A percentile compares a stretch with the other conserved stretches of the same genome.
Evolutionary conservation across 2,329 filamentous ascomycete species (phyloP).

Genomic region (Elsinoe batatas): DNA sequence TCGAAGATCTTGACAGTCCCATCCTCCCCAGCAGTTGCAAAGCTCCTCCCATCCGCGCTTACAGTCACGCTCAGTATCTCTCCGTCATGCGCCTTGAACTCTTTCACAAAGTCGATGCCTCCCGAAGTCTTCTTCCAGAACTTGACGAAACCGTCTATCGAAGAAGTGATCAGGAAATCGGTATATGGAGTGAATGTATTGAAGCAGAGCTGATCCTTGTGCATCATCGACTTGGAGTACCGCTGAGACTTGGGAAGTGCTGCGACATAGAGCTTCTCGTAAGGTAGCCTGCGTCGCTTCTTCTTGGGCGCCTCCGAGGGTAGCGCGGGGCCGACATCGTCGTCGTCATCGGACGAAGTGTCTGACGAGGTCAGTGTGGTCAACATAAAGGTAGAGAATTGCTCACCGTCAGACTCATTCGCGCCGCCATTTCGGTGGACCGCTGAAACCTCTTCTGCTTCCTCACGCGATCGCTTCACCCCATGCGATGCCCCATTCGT

Average conservation of each 20-base stretch:
- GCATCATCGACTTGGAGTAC: slow-evolving; percentile 96
- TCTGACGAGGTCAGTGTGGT: slow-evolving; percentile 5
- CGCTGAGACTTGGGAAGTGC: slow-evolving; percentile 71
- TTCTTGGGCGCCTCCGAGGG: slow-evolving; percentile 75
- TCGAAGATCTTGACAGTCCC: slow-evolving; percentile 70
- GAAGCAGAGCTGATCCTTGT: slow-evolving; percentile 87
- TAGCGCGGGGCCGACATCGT: slow-evolving; percentile 88
- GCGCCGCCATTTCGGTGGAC: slow-evolving; percentile 8
- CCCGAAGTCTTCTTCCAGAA: slow-evolving; percentile 96
- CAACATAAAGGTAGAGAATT: too few relatives aligned
- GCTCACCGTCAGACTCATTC: slow-evolving; percentile 12
- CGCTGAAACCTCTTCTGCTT: slow-evolving; percentile 18
- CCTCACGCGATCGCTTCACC: slow-evolving; percentile 24
- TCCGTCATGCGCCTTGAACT: slow-evolving; percentile 82
- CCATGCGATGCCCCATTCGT: slow-evolving; percentile 18
- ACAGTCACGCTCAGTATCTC: slow-evolving; percentile 76
- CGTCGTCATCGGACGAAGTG: slow-evolving; percentile 55
- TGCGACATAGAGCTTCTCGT: slow-evolving; percentile 90
- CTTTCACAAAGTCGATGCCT: slow-evolving; percentile 95
- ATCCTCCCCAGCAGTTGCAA: slow-evolving; percentile 76
- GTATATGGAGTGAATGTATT: slow-evolving; percentile 80
- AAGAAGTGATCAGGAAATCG: slow-evolving; percentile 92
- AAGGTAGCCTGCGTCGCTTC: slow-evolving; percentile 80
- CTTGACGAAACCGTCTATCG: slow-evolving; percentile 90
- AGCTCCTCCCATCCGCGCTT: slow-evolving; percentile 84